Percentiles rank a stretch among this genome's conserved stretches.
Conservation (phyloP, 2,329 filamentous ascomycete genomes). For the Coniosporium tulheliwenetii region DNA sequence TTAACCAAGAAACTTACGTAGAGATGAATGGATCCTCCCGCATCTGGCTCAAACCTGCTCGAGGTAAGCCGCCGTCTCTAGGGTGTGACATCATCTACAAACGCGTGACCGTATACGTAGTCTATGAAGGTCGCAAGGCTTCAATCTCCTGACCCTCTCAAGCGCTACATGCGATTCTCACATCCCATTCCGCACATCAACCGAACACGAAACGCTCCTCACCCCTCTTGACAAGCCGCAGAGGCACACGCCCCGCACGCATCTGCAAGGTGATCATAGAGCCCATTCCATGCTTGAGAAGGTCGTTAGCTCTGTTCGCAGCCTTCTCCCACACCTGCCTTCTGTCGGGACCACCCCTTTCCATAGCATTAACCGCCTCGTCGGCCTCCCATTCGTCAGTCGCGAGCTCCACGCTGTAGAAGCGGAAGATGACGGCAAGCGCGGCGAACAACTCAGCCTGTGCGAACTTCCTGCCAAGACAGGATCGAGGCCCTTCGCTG, state of each 20-base stretch:
- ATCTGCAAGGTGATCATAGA: constrained; percentile 61
- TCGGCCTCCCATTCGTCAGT: constrained; percentile 34
- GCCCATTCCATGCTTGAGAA: constrained; percentile 37
- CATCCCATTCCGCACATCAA: background rate
- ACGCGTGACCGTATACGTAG: no score
- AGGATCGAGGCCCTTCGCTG: constrained; percentile 38
- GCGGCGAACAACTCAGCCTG: constrained; percentile 40
- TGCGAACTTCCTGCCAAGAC: constrained; percentile 39
- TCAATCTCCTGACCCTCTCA: no score
- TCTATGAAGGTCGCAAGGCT: no score
- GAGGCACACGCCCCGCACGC: constrained; percentile 43
- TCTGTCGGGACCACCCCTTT: constrained; percentile 30
- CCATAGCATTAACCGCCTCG: constrained; percentile 22
- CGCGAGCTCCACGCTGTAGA: constrained; percentile 54
- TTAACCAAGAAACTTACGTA: no score
- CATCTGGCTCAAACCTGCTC: no score
- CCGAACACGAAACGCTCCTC: constrained; percentile 44
- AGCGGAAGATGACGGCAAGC: constrained; percentile 34
- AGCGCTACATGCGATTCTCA: background rate
- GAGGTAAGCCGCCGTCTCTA: no score
- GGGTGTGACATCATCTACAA: no score
- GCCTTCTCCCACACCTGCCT: constrained; percentile 45
- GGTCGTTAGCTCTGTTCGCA: constrained; percentile 34
- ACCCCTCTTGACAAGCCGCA: constrained; percentile 54
- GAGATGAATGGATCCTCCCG: no score